Conservation (phyloP, 2,329 filamentous ascomycete species). For the Ceratocystis variospora region DNA sequence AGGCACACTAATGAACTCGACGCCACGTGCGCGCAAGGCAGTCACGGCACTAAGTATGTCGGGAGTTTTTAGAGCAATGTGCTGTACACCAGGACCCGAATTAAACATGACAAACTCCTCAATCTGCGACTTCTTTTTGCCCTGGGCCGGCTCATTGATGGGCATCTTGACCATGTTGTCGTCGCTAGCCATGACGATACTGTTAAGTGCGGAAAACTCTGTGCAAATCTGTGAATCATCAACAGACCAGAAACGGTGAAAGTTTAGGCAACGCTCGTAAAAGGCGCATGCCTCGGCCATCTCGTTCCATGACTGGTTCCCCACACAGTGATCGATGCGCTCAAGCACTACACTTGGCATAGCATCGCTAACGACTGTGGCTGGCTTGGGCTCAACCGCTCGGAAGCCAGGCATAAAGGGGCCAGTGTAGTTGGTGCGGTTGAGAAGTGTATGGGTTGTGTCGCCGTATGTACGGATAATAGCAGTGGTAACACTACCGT, state of each 20-base stretch:
- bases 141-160: slow-evolving; percentile 86
- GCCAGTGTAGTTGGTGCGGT: slow-evolving; percentile 55
- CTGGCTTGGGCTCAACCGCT: slow-evolving; percentile 31
- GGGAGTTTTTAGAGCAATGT: slow-evolving; percentile 72
- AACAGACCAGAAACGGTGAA: slow-evolving; percentile 96
- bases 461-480: slow-evolving; percentile 87
- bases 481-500: slow-evolving; percentile 57
- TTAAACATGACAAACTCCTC: slow-evolving; percentile 90
- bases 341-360: slow-evolving; percentile 47
- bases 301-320: slow-evolving; percentile 90
- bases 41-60: slow-evolving; percentile 68
- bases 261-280: slow-evolving; percentile 79
- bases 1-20: slow-evolving; percentile 86
- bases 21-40: slow-evolving; percentile 68
- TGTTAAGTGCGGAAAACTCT: slow-evolving; percentile 78
- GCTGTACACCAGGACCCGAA: slow-evolving; percentile 77
- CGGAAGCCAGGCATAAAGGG: slow-evolving; percentile 75
- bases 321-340: slow-evolving; percentile 90
- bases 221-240: slow-evolving; percentile 89
- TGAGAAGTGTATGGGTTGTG: slow-evolving; percentile 84
- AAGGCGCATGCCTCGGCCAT: slow-evolving; percentile 56
- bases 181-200: slow-evolving; percentile 76
- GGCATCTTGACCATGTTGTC: slow-evolving; percentile 92
- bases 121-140: slow-evolving; percentile 86
- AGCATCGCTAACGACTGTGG: slow-evolving; percentile 25